A percentile compares a stretch with the other conserved stretches of the same genome.
Conservation (phyloP, 176 grass and related monocot genomes). For the Avena sativa region DNA sequence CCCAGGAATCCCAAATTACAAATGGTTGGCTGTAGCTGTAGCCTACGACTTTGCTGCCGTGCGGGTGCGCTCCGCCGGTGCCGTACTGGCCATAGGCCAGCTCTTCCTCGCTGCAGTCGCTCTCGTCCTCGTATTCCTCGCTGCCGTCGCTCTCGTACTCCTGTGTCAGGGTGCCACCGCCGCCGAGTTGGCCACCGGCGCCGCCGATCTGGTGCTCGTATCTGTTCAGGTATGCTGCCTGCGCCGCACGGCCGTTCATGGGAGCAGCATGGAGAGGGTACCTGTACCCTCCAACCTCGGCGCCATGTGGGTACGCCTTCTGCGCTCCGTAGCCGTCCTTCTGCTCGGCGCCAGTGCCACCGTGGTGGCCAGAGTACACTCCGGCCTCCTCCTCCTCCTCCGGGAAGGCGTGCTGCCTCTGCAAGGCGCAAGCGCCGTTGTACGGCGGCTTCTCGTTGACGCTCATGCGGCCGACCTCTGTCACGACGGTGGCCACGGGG, state of each 20-base stretch:
- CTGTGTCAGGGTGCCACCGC: neutral
- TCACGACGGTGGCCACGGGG: conserved; percentile 33
- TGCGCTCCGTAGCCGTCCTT: no score
- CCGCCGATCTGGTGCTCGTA: no score
- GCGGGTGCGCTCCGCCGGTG: neutral
- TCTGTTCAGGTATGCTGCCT: no score
- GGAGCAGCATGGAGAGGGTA: no score
- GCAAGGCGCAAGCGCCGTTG: neutral
- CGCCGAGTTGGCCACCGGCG: no score
- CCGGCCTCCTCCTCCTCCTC: neutral
- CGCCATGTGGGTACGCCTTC: neutral
- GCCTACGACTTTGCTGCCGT: no score
- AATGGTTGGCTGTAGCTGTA: no score
- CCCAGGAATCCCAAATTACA: no score
- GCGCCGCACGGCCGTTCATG: no score
- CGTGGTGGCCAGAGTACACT: neutral
- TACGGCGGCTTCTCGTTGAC: conserved; percentile 24
- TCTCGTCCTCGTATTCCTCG: neutral
- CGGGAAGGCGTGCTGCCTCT: neutral
- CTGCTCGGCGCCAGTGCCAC: neutral
- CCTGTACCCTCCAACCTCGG: neutral
- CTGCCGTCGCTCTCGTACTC: neutral
- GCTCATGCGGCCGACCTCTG: conserved; percentile 30
- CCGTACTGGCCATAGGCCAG: neutral
- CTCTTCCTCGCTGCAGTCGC: neutral